These are phyloP conservation scores for Fusarium nurragi DNA, from an alignment of 2,329 filamentous ascomycete species.

Conservation along the genomic window DNA sequence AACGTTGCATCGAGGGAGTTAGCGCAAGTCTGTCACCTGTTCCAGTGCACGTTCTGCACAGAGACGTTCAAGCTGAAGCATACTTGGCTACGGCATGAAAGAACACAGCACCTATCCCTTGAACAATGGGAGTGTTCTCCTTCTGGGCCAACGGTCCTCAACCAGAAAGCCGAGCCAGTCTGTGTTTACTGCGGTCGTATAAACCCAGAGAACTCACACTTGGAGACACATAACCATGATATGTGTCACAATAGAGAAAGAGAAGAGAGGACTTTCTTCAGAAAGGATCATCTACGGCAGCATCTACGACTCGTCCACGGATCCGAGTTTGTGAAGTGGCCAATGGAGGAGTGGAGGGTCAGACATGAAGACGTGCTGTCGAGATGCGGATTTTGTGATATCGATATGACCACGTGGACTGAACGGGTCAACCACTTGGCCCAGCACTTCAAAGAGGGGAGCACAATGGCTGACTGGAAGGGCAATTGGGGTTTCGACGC, in stretches of 20 bases:
- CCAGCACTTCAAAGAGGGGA: constrained; percentile 54
- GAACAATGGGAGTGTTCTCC: constrained; percentile 58
- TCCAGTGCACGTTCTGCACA: constrained; percentile 58
- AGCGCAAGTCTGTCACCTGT: neutral
- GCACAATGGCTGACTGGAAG: constrained; percentile 56
- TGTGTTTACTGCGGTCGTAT: constrained; percentile 53
- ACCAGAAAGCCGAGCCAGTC: constrained; percentile 48
- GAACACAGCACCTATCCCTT: constrained; percentile 57
- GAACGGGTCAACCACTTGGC: constrained; percentile 52
- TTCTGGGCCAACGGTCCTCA: constrained; percentile 48
- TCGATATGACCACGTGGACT: constrained; percentile 50
- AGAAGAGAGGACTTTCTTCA: constrained; percentile 53
- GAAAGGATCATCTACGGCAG: constrained; percentile 57
- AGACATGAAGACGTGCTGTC: constrained; percentile 50
- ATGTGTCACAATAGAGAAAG: constrained; percentile 54
- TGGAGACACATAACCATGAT: constrained; percentile 51
- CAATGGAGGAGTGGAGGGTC: constrained; percentile 56
- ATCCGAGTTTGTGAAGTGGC: constrained; percentile 53
- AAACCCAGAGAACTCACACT: constrained; percentile 47
- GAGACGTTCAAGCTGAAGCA: constrained; percentile 57
- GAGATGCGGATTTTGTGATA: constrained; percentile 54
- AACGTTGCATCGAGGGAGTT: neutral
- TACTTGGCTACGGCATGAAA: constrained; percentile 62
- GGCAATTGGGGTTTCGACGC: constrained; percentile 56
- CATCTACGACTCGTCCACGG: constrained; percentile 55